Evolutionary conservation across 1,284 basidiomycete genomes (phyloP).

Genomic region (Ganoderma resinaceum): DNA sequence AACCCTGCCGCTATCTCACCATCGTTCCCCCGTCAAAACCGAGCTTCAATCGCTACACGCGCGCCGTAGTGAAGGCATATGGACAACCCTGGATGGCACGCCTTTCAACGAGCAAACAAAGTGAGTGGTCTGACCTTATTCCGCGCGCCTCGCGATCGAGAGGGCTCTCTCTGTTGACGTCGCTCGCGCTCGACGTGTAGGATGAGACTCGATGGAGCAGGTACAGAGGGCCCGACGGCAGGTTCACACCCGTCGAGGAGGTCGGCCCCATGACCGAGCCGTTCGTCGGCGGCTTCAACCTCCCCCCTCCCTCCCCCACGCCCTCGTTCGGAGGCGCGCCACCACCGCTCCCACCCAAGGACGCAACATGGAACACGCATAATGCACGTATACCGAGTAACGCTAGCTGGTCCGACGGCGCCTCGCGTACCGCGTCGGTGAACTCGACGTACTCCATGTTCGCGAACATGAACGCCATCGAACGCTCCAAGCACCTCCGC

Average conservation of each 20-base stretch:
- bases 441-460: conserved; percentile 40
- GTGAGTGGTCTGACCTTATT: conserved; percentile 21
- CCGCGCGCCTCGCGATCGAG: neutral
- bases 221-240: conserved; percentile 58
- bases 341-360: conserved; percentile 48
- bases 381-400: conserved; percentile 29
- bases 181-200: conserved; percentile 39
- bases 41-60: neutral
- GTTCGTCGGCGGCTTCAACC: conserved; percentile 49
- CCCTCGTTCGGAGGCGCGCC: conserved; percentile 34
- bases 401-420: conserved; percentile 22
- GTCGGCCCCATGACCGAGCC: conserved; percentile 61
- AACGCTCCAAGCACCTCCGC: conserved; percentile 64
- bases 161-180: conserved; percentile 1
- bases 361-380: conserved; percentile 33
- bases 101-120: conserved; percentile 47
- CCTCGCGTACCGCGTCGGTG: conserved; percentile 23
- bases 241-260: conserved; percentile 59
- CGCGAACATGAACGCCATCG: conserved; percentile 62
- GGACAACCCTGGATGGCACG: conserved; percentile 77
- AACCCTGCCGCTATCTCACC: neutral
- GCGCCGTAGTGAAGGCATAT: conserved; percentile 43
- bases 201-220: conserved; percentile 51
- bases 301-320: conserved; percentile 26
- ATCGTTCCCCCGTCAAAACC: neutral